Evolutionary conservation across 148 eudicot species (phyloP), one percentile per base, ranked within the genome.

Genomic region (Selenicereus undatus): DNA sequence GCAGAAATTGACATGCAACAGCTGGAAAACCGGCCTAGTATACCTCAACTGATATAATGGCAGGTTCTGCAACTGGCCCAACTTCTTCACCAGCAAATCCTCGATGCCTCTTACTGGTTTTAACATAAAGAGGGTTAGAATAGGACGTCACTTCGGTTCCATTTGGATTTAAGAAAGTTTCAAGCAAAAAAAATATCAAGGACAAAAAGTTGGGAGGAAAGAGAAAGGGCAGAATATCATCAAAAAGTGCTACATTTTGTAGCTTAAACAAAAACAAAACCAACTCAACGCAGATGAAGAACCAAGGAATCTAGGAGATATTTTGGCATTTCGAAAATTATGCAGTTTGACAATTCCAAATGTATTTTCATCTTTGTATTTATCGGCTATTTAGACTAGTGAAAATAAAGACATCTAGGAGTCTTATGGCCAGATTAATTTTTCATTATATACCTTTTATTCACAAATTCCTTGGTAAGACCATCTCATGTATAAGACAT

Each of bases 1-100:
- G 74, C 73, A 56, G 62, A 32, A 65, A 13, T 39, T 10, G 50
- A 69, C 76, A 66, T 14, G 77, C 42, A 73, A 56, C 26, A 62
- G 56, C 39, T 73, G 16, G 54, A 54, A 65, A 43, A 81, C 45
- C 11, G 76, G n/a, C 42, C 77, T 52, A 74, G 11, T 68, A 78
- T 87, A 94, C 99, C 98, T 97, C 98, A 78, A 97, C 99, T 68
- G 99, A 97, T 54, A 97, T 83, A 85, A 96, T 96, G 78, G 99
- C 95, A 76, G 99, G 94, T 62, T 92, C 97, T 72, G 82, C 83
- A 78, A 81, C 89, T 39, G 91, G 98, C 75, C 77, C 88, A 83
- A 78, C 66, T 58, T 85, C 87, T 74, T 86, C 88, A 62, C 56
- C 85, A 79, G 89, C 90, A 58, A 79, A 78, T 79, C 76, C 88